Evolutionary conservation across 495 filamentous ascomycete genomes (phyloP), one percentile per base, ranked within the genome.

Genomic region (Aspergillus haitiensis): DNA sequence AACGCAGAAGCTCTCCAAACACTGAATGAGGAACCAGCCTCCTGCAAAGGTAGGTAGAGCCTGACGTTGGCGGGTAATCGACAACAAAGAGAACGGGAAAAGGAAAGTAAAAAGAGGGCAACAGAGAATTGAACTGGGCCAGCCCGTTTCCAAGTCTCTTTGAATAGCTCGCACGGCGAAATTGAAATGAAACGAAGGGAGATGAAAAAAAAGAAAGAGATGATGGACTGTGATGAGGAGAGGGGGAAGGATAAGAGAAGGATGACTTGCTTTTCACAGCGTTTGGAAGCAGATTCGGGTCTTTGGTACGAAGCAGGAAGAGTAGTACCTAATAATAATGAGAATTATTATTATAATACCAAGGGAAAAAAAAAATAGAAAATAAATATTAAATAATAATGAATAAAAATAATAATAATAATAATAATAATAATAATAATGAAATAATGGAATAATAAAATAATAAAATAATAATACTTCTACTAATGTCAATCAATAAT

Each of bases 51-150:
- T 50, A 39, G 56, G 60, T 62, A 64, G 62, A 58, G 61, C 58
- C 56, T 64, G 62, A 67, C 32, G 59, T 52, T 60, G 56, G 60
- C 53, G 47, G 55, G 39, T 56, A 42, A 57, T 66, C 63, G 62
- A 66, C 64, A 64, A 66, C 60, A 62, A 71, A 67, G 64, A 66
- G 60, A 66, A 65, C 51, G 59, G 65, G 60, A 62, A 69, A 48
- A 59, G 60, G 61, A 61, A 44, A 67, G 51, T 64, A 50, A 69
- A 66, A 60, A 32, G 70, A 71, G 50, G 64, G 67, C 61, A 67
- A 66, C 33, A 64, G 66, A 75, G 70, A 72, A 60, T 61, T 70
- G 66, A 68, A 77, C 69, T 74, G 70, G 76, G 68, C 75, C 75
- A 74, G 75, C 75, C 74, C 68, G 56, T 64, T 72, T 64, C 58